Evolutionary conservation across 176 grass and related monocot species (phyloP), one percentile per base, ranked within the genome.

Genomic region (Luzula sylvatica): DNA sequence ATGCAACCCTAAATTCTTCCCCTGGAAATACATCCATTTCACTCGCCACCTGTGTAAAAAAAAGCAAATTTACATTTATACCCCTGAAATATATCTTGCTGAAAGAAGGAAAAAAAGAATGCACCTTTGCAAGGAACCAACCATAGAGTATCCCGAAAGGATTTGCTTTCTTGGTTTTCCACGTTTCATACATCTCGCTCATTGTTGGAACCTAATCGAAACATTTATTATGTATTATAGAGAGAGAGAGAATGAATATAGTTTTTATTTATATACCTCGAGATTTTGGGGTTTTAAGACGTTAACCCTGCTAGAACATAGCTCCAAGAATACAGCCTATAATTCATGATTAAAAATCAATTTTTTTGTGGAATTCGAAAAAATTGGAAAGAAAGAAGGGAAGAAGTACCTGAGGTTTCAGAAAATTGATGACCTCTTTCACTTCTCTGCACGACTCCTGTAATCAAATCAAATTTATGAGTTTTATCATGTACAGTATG

Each of bases 131-230:
- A 68, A 98, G 92, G 70, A 98, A 98, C 78, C 92, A 98, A 58
- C 75, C 86, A 53, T 98, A 98, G 27, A 98, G 67, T 65, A 98
- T 98, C 9, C 92, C 85, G 48, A 98, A 98, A 53, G 85, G 56
- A 66, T 90, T 98, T 65, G 76, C 78, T 56, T 87, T 98, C 54
- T 98, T 83, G 38, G 85, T 98, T 71, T 83, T 98, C 81, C 85
- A 98, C 81, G 82, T 83, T 65, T 98, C 85, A 82, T 86, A 72
- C 85, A 98, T 98, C 70, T 98, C 85, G 23, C 67, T 83, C 59
- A 82, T 55, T 46, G 81, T 98, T 44, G 92, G 92, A 56, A 98
- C 92, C 92, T 98, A 55, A 48, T 63, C 29, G 9, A 35, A 35
- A 35, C 9, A 35, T 35, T 35, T 3, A 66, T n/a, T 4, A 50